phyloP scores from a whole-genome alignment of 2,329 filamentous ascomycete species.

The Dryadomyces quercivorus region DNA sequence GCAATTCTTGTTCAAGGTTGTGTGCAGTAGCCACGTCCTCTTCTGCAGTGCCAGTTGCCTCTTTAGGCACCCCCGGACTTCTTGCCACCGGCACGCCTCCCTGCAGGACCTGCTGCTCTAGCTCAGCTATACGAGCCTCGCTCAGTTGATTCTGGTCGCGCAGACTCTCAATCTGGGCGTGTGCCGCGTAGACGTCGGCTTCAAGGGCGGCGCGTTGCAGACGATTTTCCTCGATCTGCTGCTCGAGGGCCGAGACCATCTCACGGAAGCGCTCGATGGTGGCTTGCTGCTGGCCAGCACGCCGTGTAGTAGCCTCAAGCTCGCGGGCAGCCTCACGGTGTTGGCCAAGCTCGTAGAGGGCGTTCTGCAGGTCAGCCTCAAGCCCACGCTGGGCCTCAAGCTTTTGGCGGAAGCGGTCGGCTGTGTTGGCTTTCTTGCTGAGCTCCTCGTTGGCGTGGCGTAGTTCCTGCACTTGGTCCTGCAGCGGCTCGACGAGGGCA shows the following conservation, averaged over 20 bases:
- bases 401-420: slow-evolving; percentile 51
- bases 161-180: slow-evolving; percentile 21
- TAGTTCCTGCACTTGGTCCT: slow-evolving; percentile 48
- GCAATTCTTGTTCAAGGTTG: slow-evolving; percentile 49
- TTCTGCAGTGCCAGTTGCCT: not conserved
- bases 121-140: slow-evolving; percentile 42
- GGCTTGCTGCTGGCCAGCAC: slow-evolving; percentile 15
- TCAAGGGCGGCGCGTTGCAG: slow-evolving; percentile 27
- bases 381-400: slow-evolving; percentile 43
- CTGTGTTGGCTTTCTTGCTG: slow-evolving; percentile 49
- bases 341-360: slow-evolving; percentile 42
- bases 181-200: slow-evolving; percentile 33
- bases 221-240: slow-evolving; percentile 30
- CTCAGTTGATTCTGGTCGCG: slow-evolving; percentile 32
- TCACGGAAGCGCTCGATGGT: slow-evolving; percentile 16
- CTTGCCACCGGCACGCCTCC: slow-evolving; percentile 15
- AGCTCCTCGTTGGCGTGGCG: slow-evolving; percentile 46
- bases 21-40: not conserved
- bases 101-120: slow-evolving; percentile 43
- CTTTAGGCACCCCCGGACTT: slow-evolving; percentile 11
- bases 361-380: slow-evolving; percentile 41
- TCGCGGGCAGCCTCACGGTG: slow-evolving; percentile 33
- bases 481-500: slow-evolving; percentile 36
- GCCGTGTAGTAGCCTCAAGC: slow-evolving; percentile 20
- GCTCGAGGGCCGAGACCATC: slow-evolving; percentile 15